Base-by-base conservation (phyloP, 2,329 filamentous ascomycete species). In the Aspergillus carbonarius region DNA sequence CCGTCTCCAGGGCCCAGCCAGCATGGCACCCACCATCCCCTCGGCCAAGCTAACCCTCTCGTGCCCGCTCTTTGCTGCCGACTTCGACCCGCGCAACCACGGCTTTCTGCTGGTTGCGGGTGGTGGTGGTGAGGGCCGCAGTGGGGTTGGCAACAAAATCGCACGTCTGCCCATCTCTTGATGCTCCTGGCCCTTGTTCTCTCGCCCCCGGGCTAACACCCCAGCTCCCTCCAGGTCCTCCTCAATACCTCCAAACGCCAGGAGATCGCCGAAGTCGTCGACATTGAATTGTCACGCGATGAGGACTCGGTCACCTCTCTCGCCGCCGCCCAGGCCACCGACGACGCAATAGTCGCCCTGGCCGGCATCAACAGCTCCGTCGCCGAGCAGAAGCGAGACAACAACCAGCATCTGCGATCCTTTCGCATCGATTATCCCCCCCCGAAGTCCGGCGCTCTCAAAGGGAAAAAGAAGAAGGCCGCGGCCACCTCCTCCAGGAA, bases 281-380 rank as follows among this genome's bases (percentile, higher is more conserved):
- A 96, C 66, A 82, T 93, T 69, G 87, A 92, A 59, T 85, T 96
- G 50, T 90, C 90, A 61, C 84, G 86, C 66, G 86, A 93, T 70
- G 93, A 97, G 78, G 93, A 98, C 76, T 96, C 90, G 57, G 91
- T 96, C 59, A 92, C 89, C 64, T 93, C 90, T 55, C 82, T 97
- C 51, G 91, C 87, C 42, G 85, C 89, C 54, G 87, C 91, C 64
- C 83, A 78, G 70, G 87, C 82, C 67, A 80, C 72, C 53, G 84
- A 70, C 72, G 81, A 70, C 64, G 82, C 66, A 71, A 67, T 84
- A 5, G 72, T 84, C 42, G 77, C 86, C 7, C 87, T 90, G 64
- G 91, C 92, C 25, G 92, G 92, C 55, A 88, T 96, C 77, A 97
- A 96, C 74, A 92, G 91, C 59, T 89, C 88, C 59, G 82, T 86